Percentiles rank a stretch among this genome's conserved stretches.
Conservation (phyloP, 192 early-diverging fungal species). For the Dimargaris verticillata region DNA sequence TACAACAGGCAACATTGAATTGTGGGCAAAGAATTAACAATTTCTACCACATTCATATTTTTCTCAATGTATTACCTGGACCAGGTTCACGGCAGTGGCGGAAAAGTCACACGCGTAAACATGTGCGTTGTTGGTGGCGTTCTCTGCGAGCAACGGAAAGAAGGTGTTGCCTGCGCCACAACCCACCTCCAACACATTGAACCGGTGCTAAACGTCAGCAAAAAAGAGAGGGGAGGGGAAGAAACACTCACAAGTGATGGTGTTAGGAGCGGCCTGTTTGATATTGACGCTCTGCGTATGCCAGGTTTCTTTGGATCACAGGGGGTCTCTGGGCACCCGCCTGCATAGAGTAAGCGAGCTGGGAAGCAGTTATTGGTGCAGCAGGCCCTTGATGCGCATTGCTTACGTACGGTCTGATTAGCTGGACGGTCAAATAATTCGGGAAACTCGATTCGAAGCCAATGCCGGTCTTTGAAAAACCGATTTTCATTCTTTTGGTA, state of each 20-base stretch:
- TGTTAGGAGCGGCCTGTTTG: no score
- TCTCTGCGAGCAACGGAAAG: slow-evolving; percentile 53
- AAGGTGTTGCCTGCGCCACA: slow-evolving; percentile 69
- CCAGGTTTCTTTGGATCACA: no score
- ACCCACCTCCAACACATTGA: slow-evolving; percentile 57
- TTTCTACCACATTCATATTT: no score
- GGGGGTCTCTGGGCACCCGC: background rate
- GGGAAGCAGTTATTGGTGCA: background rate
- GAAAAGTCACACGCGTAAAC: slow-evolving; percentile 67
- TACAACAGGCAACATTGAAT: no score
- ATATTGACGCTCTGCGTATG: no score
- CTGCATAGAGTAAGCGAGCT: background rate
- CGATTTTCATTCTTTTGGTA: slow-evolving; percentile 60
- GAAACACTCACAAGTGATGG: no score
- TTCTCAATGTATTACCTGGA: slow-evolving; percentile 13
- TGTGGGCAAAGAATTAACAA: no score
- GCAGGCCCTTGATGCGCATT: slow-evolving; percentile 10
- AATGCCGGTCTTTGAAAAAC: slow-evolving; percentile 96
- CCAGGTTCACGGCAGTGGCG: slow-evolving; percentile 48
- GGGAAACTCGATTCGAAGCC: slow-evolving; percentile 83
- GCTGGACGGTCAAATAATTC: slow-evolving; percentile 42
- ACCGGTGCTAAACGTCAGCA: slow-evolving; percentile 13
- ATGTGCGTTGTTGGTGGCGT: slow-evolving; percentile 36
- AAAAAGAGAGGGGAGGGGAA: no score
- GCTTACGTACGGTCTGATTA: slow-evolving; percentile 13